Conservation (phyloP, 2,329 filamentous ascomycete species). For the Parastagonospora avenae region DNA sequence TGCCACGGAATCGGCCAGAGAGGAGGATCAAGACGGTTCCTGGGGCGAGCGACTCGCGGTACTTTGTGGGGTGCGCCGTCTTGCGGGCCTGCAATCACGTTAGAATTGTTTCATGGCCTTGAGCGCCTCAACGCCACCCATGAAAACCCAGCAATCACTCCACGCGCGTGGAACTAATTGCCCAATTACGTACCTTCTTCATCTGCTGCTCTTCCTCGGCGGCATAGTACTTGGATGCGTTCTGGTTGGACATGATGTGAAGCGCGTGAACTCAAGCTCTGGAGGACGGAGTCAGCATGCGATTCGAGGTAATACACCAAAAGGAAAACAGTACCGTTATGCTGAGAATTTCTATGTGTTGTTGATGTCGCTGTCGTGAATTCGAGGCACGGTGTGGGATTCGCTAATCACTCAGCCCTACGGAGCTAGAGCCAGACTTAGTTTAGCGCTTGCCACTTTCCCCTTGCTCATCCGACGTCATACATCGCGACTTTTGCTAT, state of each 20-base stretch:
- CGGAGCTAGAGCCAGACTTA: background rate
- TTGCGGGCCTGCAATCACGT: conserved; percentile 77
- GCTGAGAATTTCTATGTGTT: conserved; percentile 6
- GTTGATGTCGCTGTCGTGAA: conserved; percentile 27
- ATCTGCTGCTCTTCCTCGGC: conserved; percentile 86
- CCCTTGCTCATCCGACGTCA: too few species aligned
- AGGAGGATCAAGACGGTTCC: conserved; percentile 98
- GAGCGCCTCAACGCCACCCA: background rate
- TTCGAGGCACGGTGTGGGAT: conserved; percentile 25
- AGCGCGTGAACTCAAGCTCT: conserved; percentile 1
- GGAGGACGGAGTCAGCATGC: conserved; percentile 2
- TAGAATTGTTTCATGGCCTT: conserved; percentile 7
- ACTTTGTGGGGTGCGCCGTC: conserved; percentile 83
- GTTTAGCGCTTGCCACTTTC: conserved; percentile 1
- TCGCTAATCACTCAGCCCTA: conserved; percentile 24
- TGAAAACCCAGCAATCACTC: background rate
- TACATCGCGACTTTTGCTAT: too few species aligned
- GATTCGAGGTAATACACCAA: background rate
- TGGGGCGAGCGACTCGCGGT: conserved; percentile 86
- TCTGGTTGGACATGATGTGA: conserved; percentile 57
- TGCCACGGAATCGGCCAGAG: conserved; percentile 98
- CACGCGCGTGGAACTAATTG: conserved; percentile 30
- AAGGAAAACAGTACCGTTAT: background rate
- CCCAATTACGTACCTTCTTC: conserved; percentile 85
- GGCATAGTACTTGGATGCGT: conserved; percentile 98